Evolutionary conservation across 2,329 filamentous ascomycete species (phyloP).

Genomic region (Fonsecaea pugnacius): DNA sequence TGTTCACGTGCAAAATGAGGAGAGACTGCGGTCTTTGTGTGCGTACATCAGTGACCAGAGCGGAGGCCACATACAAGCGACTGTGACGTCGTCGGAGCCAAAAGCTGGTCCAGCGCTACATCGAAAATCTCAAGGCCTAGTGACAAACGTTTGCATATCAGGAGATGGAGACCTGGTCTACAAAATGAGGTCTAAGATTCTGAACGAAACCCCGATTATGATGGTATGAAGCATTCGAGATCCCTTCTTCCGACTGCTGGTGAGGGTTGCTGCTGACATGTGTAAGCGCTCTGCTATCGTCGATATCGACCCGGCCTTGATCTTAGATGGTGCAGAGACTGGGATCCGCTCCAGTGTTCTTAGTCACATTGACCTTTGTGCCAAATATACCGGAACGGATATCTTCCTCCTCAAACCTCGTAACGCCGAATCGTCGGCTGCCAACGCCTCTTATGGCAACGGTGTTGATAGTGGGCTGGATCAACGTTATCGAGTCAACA

Average conservation of each 20-base stretch:
- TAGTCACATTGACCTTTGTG: slow-evolving; percentile 83
- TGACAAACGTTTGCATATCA: slow-evolving; percentile 88
- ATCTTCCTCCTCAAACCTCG: slow-evolving; percentile 95
- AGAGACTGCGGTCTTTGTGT: slow-evolving; percentile 77
- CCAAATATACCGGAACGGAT: slow-evolving; percentile 88
- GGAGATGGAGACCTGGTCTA: slow-evolving; percentile 85
- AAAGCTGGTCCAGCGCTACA: slow-evolving; percentile 62
- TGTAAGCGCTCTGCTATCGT: slow-evolving; percentile 84
- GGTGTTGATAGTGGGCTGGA: slow-evolving; percentile 80
- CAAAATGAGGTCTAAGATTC: slow-evolving; percentile 83
- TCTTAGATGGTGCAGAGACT: slow-evolving; percentile 73
- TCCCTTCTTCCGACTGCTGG: background rate
- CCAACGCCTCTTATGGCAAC: slow-evolving; percentile 67
- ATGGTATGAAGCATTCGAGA: slow-evolving; percentile 66
- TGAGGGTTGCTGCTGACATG: slow-evolving; percentile 29
- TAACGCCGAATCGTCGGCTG: slow-evolving; percentile 75
- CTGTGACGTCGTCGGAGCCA: slow-evolving; percentile 79
- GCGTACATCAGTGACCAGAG: slow-evolving; percentile 74
- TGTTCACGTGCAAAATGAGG: slow-evolving; percentile 86
- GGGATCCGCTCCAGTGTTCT: slow-evolving; percentile 76
- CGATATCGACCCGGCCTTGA: slow-evolving; percentile 88
- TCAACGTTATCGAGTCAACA: slow-evolving; percentile 86
- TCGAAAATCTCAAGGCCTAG: slow-evolving; percentile 60
- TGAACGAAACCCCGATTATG: slow-evolving; percentile 90
- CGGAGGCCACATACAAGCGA: slow-evolving; percentile 76